Conservation (phyloP, 2,329 filamentous ascomycete species). For the Emericellopsis atlantica region DNA sequence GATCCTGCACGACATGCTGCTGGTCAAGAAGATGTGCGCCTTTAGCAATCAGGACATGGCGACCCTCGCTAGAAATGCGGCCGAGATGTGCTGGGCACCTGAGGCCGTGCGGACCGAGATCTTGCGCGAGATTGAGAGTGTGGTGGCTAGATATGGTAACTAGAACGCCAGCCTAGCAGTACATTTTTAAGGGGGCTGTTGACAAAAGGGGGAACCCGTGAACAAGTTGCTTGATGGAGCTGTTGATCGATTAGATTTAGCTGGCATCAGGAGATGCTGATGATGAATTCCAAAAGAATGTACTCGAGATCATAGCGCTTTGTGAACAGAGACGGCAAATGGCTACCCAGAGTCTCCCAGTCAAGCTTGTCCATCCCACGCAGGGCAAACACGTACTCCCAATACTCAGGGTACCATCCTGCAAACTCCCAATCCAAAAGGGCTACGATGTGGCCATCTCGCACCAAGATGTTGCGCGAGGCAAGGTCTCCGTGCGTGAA, state of each 20-base stretch:
- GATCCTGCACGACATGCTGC: slow-evolving; percentile 32
- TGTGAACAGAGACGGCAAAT: not conserved
- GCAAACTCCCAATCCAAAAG: slow-evolving; percentile 4
- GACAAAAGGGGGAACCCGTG: no score
- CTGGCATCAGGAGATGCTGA: not conserved
- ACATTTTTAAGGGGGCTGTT: no score
- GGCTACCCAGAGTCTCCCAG: not conserved
- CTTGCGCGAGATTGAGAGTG: slow-evolving; percentile 8
- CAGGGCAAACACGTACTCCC: slow-evolving; percentile 9
- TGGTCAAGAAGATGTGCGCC: slow-evolving; percentile 25
- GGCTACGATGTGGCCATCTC: slow-evolving; percentile 12
- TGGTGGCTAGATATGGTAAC: no score
- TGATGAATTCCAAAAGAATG: not conserved
- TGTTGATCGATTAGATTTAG: no score
- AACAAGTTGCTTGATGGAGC: no score
- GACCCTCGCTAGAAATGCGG: slow-evolving; percentile 22
- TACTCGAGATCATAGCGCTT: not conserved
- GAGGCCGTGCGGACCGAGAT: slow-evolving; percentile 17
- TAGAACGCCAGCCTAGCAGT: no score
- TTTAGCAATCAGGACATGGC: slow-evolving; percentile 26
- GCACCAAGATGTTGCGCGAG: slow-evolving; percentile 28
- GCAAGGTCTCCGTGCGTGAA: slow-evolving; percentile 39
- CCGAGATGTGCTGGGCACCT: slow-evolving; percentile 30
- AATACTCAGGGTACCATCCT: slow-evolving; percentile 4
- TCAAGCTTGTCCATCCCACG: not conserved